Base-by-base conservation (phyloP, 768 basidiomycete species). In the Plicaturopsis crispa region DNA sequence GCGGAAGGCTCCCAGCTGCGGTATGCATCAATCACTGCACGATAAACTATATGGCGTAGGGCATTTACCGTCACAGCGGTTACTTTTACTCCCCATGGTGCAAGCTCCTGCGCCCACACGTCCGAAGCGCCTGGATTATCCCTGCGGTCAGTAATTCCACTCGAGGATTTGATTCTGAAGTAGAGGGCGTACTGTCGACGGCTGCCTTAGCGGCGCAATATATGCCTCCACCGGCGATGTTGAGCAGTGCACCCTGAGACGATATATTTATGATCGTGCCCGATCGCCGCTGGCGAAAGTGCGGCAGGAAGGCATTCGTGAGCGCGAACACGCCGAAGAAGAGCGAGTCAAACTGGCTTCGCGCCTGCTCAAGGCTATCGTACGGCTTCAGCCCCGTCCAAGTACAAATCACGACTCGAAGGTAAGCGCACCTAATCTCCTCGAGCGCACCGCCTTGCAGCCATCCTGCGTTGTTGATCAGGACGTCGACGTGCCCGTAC, bases 381-480 rank as follows among this genome's bases (percentile, higher is more conserved):
- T n/a, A n/a, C n/a, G n/a, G n/a, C n/a, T n/a, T n/a, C n/a, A n/a
- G n/a, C n/a, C n/a, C n/a, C n/a, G n/a, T n/a, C n/a, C n/a, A n/a
- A n/a, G n/a, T n/a, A n/a, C n/a, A n/a, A n/a, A n/a, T n/a, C n/a
- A n/a, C n/a, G n/a, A n/a, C n/a, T n/a, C n/a, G n/a, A n/a, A n/a
- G n/a, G n/a, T n/a, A n/a, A n/a, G n/a, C n/a, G n/a, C n/a, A n/a
- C n/a, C n/a, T n/a, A n/a, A n/a, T 36, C 24, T 45, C 47, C 31
- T 51, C 44, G 11, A 45, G 20, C 0, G 49, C 48, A 26, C 46
- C 45, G 12, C 45, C 50, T 10, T 44, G 40, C 3, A 47, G 28
- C 21, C 36, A 53, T 5, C 51, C 54, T 7, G 55, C 55, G 18
- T 56, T 55, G 38, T 53, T 54, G 35, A 54, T 40, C 16, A 56